phyloP scores from a whole-genome alignment of 2,329 filamentous ascomycete species.

The Aspergillus japonicus region DNA sequence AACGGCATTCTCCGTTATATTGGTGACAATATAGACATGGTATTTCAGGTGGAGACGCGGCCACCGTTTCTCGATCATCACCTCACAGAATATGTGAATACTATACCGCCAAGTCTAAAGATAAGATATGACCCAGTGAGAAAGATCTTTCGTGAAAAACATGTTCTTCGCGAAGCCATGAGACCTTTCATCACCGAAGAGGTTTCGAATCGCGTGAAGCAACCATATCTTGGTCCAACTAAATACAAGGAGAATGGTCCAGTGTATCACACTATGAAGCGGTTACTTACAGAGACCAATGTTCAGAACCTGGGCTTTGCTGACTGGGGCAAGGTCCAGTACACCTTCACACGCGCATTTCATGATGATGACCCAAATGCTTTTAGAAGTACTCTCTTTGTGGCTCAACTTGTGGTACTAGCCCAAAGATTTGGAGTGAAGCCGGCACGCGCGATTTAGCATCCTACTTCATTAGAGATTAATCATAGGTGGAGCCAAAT shows the following conservation, averaged over 20 bases:
- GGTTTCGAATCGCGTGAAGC: slow-evolving; percentile 36
- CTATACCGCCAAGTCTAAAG: neutral
- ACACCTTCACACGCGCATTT: slow-evolving; percentile 42
- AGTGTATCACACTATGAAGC: slow-evolving; percentile 34
- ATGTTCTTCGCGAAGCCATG: slow-evolving; percentile 7
- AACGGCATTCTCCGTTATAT: neutral
- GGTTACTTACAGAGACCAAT: slow-evolving; percentile 37
- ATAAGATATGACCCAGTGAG: slow-evolving; percentile 1
- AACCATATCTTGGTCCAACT: slow-evolving; percentile 51
- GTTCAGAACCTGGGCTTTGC: slow-evolving; percentile 45
- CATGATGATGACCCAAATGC: slow-evolving; percentile 32
- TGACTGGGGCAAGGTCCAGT: slow-evolving; percentile 37
- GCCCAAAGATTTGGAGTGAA: slow-evolving; percentile 45
- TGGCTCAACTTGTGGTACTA: slow-evolving; percentile 49
- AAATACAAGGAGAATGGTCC: slow-evolving; percentile 45
- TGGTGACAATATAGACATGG: neutral
- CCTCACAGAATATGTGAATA: neutral
- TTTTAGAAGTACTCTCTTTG: slow-evolving; percentile 40
- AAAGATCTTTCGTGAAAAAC: slow-evolving; percentile 1
- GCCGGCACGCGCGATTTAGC: slow-evolving; percentile 22
- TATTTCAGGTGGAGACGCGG: neutral
- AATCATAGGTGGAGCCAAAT: neutral
- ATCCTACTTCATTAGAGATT: neutral
- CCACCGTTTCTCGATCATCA: neutral
- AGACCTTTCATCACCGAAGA: slow-evolving; percentile 9